Evolutionary conservation across 1,284 basidiomycete species (phyloP).

Genomic region (Malassezia japonica): DNA sequence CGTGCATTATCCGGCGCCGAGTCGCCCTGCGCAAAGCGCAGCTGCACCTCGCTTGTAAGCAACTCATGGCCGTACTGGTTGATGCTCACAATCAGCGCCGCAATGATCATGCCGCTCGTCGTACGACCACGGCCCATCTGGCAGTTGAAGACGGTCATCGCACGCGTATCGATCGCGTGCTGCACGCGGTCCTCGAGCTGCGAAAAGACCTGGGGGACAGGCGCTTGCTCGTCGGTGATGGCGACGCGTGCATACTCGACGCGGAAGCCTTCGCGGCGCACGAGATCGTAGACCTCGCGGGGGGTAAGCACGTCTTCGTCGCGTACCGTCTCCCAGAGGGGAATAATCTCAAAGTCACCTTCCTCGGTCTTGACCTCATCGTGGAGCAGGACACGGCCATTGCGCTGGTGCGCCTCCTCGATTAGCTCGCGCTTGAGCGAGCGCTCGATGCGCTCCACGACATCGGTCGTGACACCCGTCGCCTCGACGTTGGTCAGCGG

Average conservation of each 20-base stretch:
- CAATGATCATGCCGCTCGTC: conserved; percentile 47
- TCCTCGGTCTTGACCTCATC: conserved; percentile 91
- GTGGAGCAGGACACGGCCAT: conserved; percentile 72
- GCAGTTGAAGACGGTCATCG: conserved; percentile 42
- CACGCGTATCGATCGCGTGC: conserved; percentile 30
- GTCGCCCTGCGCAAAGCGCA: neutral
- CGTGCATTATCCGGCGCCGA: neutral
- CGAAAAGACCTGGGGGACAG: conserved; percentile 42
- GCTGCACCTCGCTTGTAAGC: neutral
- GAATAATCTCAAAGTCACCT: conserved; percentile 62
- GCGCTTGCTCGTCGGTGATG: conserved; percentile 48
- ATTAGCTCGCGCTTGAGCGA: conserved; percentile 83
- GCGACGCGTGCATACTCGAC: conserved; percentile 46
- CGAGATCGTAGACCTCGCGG: conserved; percentile 54
- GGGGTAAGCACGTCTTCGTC: conserved; percentile 89
- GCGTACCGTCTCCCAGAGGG: conserved; percentile 68
- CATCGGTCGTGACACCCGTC: conserved; percentile 81
- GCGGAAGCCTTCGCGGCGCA: conserved; percentile 39
- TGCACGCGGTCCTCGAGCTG: conserved; percentile 42
- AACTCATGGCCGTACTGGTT: conserved; percentile 32
- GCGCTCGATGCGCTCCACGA: conserved; percentile 87
- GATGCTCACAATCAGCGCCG: conserved; percentile 39
- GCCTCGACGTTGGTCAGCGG: conserved; percentile 51
- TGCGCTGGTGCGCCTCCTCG: conserved; percentile 62
- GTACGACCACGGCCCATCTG: conserved; percentile 48